Evolutionary conservation across 257 asterid species (phyloP).

Genomic region (Datura wrightii): DNA sequence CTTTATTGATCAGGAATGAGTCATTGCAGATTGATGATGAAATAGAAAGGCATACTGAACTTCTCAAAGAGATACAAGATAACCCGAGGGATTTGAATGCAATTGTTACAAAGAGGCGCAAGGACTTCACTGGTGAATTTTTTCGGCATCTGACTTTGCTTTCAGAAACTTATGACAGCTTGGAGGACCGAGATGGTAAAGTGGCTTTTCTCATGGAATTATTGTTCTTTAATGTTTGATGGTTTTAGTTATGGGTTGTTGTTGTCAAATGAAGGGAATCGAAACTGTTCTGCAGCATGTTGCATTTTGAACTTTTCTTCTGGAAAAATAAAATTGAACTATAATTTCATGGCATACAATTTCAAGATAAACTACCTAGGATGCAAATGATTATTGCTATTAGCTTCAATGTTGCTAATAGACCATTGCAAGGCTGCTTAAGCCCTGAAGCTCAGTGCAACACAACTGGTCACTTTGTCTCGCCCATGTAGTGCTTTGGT

Average conservation of each 20-base stretch:
- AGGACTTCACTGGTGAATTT: slow-evolving; percentile 82
- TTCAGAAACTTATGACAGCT: slow-evolving; percentile 65
- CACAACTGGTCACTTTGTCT: neutral
- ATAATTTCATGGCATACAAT: neutral
- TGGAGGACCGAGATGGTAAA: slow-evolving; percentile 93
- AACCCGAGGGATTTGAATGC: slow-evolving; percentile 79
- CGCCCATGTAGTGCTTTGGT: neutral
- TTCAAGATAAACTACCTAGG: neutral
- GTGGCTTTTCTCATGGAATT: neutral
- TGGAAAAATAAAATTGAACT: neutral
- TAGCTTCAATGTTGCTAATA: neutral
- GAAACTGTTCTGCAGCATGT: neutral
- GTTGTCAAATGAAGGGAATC: neutral
- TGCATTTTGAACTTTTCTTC: neutral
- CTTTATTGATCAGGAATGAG: slow-evolving; percentile 43
- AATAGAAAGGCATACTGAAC: slow-evolving; percentile 74
- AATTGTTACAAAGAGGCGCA: slow-evolving; percentile 77
- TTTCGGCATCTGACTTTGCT: slow-evolving; percentile 78
- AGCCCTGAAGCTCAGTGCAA: neutral
- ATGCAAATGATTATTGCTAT: neutral
- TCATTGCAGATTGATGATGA: slow-evolving; percentile 88
- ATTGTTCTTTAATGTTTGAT: neutral
- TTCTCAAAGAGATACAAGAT: slow-evolving; percentile 81
- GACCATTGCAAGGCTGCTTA: neutral
- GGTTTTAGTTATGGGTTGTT: neutral